Evolutionary conservation across 2,329 filamentous ascomycete species (phyloP), one percentile per base, ranked within the genome.

Genomic region (Diplodia seriata): DNA sequence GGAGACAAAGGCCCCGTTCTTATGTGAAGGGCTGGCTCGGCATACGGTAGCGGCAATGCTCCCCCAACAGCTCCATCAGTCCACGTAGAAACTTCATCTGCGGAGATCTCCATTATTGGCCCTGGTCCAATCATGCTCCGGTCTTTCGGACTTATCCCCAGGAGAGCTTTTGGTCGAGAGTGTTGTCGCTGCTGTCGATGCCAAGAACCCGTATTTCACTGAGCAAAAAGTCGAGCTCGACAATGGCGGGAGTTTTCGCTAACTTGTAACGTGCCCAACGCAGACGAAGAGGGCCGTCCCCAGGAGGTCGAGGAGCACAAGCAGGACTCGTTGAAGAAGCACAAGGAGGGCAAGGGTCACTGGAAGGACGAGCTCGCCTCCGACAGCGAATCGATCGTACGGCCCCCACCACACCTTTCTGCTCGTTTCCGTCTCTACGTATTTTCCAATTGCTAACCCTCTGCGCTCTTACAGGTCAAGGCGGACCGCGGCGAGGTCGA

Each of bases 331-430:
- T 69, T 83, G 50, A 71, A 78, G 68, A 81, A 82, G 69, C 80
- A 82, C 71, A 73, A 79, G 69, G 72, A 78, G 51, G 81, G 80
- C 68, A 73, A 81, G 70, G 79, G 78, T 29, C 71, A 81, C 20
- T 81, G 80, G 80, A 76, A 80, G 68, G 80, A 82, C 68, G 77
- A 80, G 66, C 74, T 83, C 14, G 79, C 79, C 4, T 80, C 78
- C 64, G 69, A 72, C 4, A 77, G 78, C 33, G 81, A 84, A 71
- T 68, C 67, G 20, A 65, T 65, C 23, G 67, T 68, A 59, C 40
- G 67, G 18, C 65, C 6, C 68, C 23, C 26, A 26, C 26, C 26
- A 68, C 15, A 70, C 67, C 49, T 33, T 70, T n/a, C 31, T 50
- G 18, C 11, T 29, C 54, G 18, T 29, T 4, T 12, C 6, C 2